phyloP scores from a whole-genome alignment of 139 green algal species.

The Auxenochlorella protothecoides region DNA sequence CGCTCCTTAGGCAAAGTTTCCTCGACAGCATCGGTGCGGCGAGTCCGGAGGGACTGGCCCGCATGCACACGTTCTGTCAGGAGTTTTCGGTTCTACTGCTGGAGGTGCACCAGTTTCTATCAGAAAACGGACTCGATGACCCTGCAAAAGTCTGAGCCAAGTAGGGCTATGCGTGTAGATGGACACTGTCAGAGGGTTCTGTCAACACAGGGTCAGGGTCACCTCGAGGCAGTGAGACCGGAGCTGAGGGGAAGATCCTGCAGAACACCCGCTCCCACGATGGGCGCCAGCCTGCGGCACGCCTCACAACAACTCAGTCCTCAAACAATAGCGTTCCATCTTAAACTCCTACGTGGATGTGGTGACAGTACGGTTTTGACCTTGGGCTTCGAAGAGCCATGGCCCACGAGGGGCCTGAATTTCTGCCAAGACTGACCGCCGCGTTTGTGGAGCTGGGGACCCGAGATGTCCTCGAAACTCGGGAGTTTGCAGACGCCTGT shows the following conservation, averaged over 20 bases:
- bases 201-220: too few relatives aligned
- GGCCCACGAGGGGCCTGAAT: conserved; percentile 3
- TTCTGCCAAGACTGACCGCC: conserved; percentile 5
- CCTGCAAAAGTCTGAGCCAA: conserved; percentile 30
- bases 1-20: conserved; percentile 12
- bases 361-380: background rate
- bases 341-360: too few relatives aligned
- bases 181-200: too few relatives aligned
- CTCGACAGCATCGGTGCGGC: conserved; percentile 33
- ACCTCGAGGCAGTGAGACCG: background rate
- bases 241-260: background rate
- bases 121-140: conserved; percentile 31
- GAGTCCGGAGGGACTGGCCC: conserved; percentile 11
- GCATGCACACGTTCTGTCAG: conserved; percentile 39
- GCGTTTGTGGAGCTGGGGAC: conserved; percentile 4
- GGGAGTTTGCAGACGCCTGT: conserved; percentile 11
- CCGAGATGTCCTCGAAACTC: conserved; percentile 1
- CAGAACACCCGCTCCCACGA: background rate
- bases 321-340: background rate
- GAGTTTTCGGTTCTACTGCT: conserved; percentile 40
- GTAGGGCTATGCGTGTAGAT: background rate
- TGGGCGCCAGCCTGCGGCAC: too few relatives aligned
- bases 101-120: conserved; percentile 52
- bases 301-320: too few relatives aligned
- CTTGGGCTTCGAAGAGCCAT: conserved; percentile 5